phyloP scores from a whole-genome alignment of 2,329 filamentous ascomycete species.

The Aspergillus unguis region DNA sequence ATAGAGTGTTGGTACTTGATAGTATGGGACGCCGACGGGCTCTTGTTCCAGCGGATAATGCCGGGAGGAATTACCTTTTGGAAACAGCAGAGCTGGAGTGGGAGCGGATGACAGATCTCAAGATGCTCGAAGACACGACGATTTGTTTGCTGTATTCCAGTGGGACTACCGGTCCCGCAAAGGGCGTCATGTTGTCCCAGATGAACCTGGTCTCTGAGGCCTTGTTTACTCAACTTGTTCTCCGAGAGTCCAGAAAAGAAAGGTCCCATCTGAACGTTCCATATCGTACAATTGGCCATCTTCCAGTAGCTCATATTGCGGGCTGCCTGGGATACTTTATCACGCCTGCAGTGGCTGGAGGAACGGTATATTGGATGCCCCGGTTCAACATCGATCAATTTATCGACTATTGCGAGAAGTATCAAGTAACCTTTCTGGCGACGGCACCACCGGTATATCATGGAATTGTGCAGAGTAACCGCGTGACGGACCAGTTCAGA shows the following conservation, averaged over 20 bases:
- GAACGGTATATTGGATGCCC: conserved; percentile 60
- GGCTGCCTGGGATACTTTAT: conserved; percentile 48
- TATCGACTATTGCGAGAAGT: conserved; percentile 50
- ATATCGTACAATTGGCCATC: conserved; percentile 44
- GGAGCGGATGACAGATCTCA: conserved; percentile 52
- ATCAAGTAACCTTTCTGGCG: conserved; percentile 54
- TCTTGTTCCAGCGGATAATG: conserved; percentile 13
- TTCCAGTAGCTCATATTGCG: conserved; percentile 49
- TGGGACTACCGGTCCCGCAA: conserved; percentile 49
- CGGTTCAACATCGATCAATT: conserved; percentile 58
- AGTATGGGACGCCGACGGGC: conserved; percentile 39
- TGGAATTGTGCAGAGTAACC: conserved; percentile 55
- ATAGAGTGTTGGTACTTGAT: conserved; percentile 52
- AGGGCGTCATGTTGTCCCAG: conserved; percentile 46
- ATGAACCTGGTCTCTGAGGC: conserved; percentile 44
- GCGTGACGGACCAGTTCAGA: conserved; percentile 56
- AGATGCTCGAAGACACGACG: conserved; percentile 46
- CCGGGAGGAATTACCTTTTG: conserved; percentile 8
- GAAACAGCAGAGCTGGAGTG: conserved; percentile 46
- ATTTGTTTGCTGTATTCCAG: conserved; percentile 47
- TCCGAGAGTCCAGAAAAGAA: conserved; percentile 24
- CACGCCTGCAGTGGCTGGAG: conserved; percentile 46
- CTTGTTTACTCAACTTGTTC: conserved; percentile 16
- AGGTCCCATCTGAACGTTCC: conserved; percentile 26
- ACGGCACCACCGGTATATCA: conserved; percentile 61